Percentiles rank a stretch among this genome's conserved stretches.
Evolutionary conservation across 495 filamentous ascomycete species (phyloP).

Genomic region (Annulohypoxylon stygium): DNA sequence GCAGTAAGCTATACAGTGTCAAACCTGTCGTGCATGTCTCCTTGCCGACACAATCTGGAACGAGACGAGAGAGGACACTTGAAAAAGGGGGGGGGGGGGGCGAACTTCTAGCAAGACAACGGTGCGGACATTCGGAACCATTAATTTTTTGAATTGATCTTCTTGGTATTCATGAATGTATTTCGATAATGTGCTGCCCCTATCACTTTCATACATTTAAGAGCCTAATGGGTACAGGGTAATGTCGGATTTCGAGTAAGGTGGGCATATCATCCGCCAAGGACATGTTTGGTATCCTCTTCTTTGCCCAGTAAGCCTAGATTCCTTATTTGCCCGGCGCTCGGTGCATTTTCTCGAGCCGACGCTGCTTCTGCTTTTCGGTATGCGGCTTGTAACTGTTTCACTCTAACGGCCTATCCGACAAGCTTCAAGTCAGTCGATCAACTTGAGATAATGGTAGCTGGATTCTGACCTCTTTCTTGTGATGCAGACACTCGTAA

Average conservation of each 20-base stretch:
- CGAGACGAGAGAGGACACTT: background rate
- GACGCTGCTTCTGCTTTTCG: conserved; percentile 81
- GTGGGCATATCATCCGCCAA: conserved; percentile 55
- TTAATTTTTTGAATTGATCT: conserved; percentile 1
- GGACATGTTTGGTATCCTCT: conserved; percentile 77
- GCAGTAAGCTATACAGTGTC: background rate
- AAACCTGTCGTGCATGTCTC: background rate
- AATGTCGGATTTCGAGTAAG: conserved; percentile 14
- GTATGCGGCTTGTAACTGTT: conserved; percentile 86
- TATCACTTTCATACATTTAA: conserved; percentile 25
- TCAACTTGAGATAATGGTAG: background rate
- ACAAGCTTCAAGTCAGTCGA: conserved; percentile 21
- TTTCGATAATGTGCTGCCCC: background rate
- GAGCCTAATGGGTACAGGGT: conserved; percentile 40
- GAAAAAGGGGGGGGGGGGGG: too few species aligned
- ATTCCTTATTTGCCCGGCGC: conserved; percentile 82
- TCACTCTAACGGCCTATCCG: conserved; percentile 79
- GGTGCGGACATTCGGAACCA: background rate
- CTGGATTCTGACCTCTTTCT: conserved; percentile 83
- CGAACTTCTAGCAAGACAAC: background rate
- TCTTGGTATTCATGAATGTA: background rate
- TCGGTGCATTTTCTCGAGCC: conserved; percentile 79
- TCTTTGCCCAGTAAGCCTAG: conserved; percentile 84
- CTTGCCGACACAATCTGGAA: background rate
- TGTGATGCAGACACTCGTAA: conserved; percentile 98